These are phyloP conservation scores for Sporothrix brasiliensis DNA, from an alignment of 2,329 filamentous ascomycete species.

Conservation along the genomic window DNA sequence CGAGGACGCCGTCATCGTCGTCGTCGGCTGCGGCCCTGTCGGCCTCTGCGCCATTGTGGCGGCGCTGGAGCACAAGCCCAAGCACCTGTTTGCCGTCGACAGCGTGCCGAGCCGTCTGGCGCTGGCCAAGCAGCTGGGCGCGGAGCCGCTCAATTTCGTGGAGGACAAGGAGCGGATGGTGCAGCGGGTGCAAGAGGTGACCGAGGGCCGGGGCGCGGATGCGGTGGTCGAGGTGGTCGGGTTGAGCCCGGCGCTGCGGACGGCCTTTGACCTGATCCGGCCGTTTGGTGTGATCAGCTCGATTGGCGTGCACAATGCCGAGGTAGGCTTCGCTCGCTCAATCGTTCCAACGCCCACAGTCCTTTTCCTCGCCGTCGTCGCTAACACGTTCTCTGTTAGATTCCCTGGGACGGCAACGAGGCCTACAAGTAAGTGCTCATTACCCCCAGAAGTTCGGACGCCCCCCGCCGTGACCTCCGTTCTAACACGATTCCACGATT, in stretches of 20 bases:
- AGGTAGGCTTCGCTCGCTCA: conserved; percentile 49
- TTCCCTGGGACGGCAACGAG: conserved; percentile 67
- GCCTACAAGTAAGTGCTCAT: conserved; percentile 55
- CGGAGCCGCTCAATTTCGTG: conserved; percentile 79
- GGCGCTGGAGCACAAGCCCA: conserved; percentile 73
- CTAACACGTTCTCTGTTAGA: conserved; percentile 47
- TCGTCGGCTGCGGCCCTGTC: conserved; percentile 84
- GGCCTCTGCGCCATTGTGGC: conserved; percentile 82
- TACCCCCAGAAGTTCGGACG: no score
- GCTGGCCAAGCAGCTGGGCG: conserved; percentile 72
- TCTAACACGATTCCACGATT: not conserved
- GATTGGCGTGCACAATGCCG: conserved; percentile 74
- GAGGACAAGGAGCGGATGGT: conserved; percentile 68
- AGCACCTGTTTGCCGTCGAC: conserved; percentile 77
- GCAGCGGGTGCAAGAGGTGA: conserved; percentile 13
- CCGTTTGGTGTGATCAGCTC: conserved; percentile 75
- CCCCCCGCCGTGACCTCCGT: no score
- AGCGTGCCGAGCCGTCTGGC: conserved; percentile 74
- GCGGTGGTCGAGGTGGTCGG: conserved; percentile 80
- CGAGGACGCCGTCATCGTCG: conserved; percentile 69
- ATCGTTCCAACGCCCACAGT: no score
- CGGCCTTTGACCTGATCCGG: conserved; percentile 70
- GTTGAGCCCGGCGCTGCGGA: conserved; percentile 67
- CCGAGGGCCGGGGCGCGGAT: conserved; percentile 80
- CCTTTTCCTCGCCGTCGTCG: no score